A percentile compares a stretch with the other conserved stretches of the same genome.
Evolutionary conservation across 1,284 basidiomycete species (phyloP).

Genomic region (Sanguinoderma infundibulare): DNA sequence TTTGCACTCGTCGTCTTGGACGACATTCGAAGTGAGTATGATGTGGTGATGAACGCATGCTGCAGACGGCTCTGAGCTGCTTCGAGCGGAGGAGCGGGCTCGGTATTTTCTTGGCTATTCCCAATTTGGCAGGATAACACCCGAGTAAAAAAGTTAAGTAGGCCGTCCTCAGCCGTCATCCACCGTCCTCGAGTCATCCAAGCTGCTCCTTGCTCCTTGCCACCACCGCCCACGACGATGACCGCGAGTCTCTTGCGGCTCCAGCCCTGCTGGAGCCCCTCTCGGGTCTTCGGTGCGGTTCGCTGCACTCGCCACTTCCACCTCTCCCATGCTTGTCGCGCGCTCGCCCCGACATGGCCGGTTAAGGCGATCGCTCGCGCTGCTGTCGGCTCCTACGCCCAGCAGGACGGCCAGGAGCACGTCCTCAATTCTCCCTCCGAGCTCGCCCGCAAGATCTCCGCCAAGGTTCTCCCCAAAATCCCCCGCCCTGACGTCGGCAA

Average conservation of each 20-base stretch:
- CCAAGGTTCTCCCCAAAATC: slow-evolving; percentile 88
- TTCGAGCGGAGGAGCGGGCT: no score
- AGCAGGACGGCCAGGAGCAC: slow-evolving; percentile 67
- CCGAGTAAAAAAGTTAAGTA: no score
- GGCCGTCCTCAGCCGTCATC: no score
- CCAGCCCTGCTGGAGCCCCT: slow-evolving; percentile 29
- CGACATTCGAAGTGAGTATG: not conserved
- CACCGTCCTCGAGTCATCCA: slow-evolving; percentile 22
- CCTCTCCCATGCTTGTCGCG: slow-evolving; percentile 35
- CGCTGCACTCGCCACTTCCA: slow-evolving; percentile 37
- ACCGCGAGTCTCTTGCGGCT: slow-evolving; percentile 33
- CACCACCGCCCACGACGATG: slow-evolving; percentile 24
- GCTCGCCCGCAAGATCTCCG: slow-evolving; percentile 88
- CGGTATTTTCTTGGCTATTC: not conserved
- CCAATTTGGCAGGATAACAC: slow-evolving; percentile 14
- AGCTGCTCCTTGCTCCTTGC: slow-evolving; percentile 13
- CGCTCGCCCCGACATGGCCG: slow-evolving; percentile 43
- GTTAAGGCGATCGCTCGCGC: slow-evolving; percentile 38
- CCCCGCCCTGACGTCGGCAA: slow-evolving; percentile 91
- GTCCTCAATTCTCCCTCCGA: slow-evolving; percentile 93
- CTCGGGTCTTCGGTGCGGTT: slow-evolving; percentile 26
- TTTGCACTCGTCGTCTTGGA: not conserved
- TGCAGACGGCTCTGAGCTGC: no score
- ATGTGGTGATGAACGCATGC: not conserved
- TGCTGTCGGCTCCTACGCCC: slow-evolving; percentile 35